Conservation (phyloP, 2,329 filamentous ascomycete species). For the Zymoseptoria tritici region DNA sequence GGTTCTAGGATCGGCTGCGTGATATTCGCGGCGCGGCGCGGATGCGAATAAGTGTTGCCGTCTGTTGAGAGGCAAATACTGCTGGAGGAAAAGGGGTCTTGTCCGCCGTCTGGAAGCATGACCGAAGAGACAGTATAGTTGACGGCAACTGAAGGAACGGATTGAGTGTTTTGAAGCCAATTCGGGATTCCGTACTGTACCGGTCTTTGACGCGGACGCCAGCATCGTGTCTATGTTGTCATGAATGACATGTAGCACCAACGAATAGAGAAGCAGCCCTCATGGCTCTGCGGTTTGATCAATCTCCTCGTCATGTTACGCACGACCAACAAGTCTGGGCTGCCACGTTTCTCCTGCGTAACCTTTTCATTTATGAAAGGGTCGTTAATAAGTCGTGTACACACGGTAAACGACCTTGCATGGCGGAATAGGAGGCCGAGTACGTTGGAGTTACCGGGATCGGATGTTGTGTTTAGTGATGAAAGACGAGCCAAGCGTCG, state of each 20-base stretch:
- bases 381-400: background rate
- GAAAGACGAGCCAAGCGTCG: background rate
- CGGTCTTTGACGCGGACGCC: background rate
- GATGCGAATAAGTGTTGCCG: too few species aligned
- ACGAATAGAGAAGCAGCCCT: background rate
- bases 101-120: background rate
- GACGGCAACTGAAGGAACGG: background rate
- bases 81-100: background rate
- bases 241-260: background rate
- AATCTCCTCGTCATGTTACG: background rate
- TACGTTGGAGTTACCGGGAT: background rate
- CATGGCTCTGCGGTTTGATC: background rate
- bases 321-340: background rate
- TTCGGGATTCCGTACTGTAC: background rate
- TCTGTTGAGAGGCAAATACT: background rate
- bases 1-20: background rate
- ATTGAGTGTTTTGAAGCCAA: background rate
- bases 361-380: background rate
- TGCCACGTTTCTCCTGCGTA: background rate
- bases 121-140: background rate
- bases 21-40: background rate
- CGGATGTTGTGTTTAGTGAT: background rate
- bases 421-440: background rate
- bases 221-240: background rate
- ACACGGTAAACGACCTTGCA: background rate